These are phyloP conservation scores for Hemerocallis citrina DNA, from an alignment of 106 monocot genomes.

Conservation along the genomic window DNA sequence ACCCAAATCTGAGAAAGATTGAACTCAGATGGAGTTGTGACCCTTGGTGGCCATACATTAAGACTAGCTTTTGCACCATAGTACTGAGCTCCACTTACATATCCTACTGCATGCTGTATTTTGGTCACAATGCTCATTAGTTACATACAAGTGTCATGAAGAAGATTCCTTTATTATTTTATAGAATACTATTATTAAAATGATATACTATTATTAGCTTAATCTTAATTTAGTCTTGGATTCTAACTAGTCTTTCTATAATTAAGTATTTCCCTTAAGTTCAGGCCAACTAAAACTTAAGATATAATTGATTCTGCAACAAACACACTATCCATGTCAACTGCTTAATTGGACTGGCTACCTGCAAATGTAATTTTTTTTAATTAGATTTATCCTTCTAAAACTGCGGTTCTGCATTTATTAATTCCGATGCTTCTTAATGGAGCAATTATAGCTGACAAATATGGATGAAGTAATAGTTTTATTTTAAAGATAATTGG, in stretches of 20 bases:
- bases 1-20: slow-evolving; percentile 91
- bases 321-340: background rate
- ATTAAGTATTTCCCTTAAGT: too few species aligned
- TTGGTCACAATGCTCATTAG: background rate
- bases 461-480: too few species aligned
- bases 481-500: too few species aligned
- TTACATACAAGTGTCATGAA: too few species aligned
- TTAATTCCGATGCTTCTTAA: background rate
- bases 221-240: too few species aligned
- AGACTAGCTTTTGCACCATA: slow-evolving; percentile 83
- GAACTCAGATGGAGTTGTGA: slow-evolving; percentile 62
- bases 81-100: slow-evolving; percentile 54
- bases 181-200: too few species aligned
- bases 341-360: background rate
- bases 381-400: too few species aligned
- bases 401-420: background rate
- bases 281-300: slow-evolving; percentile 2
- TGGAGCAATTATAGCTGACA: too few species aligned
- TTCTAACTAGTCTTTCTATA: too few species aligned
- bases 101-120: slow-evolving; percentile 91
- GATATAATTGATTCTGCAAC: background rate
- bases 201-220: too few species aligned
- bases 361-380: background rate
- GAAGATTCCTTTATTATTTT: too few species aligned
- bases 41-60: slow-evolving; percentile 81